Conservation (phyloP, 148 eudicot species). For the Chenopodium album region DNA sequence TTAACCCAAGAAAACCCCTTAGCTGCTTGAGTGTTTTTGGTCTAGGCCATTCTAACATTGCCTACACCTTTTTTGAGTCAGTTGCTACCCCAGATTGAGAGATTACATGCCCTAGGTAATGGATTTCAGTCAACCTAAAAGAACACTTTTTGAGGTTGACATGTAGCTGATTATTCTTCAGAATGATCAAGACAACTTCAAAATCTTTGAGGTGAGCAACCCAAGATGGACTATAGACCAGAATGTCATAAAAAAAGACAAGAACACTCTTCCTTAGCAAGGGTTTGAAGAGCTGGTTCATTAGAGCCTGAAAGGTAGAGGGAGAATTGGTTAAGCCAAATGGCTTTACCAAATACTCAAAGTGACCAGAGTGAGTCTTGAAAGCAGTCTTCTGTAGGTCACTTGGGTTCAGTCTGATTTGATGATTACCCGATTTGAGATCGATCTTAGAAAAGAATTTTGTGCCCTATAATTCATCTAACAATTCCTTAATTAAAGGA, state of each 20-base stretch:
- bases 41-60: background rate
- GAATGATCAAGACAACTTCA: background rate
- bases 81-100: background rate
- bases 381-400: background rate
- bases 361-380: background rate
- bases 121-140: background rate
- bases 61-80: background rate
- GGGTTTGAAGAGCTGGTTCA: background rate
- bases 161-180: background rate
- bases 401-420: background rate
- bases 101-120: background rate
- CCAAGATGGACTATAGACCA: background rate
- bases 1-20: background rate
- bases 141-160: background rate
- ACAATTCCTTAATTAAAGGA: too few relatives aligned
- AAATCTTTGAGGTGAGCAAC: background rate
- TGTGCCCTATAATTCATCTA: background rate
- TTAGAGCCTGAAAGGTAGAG: background rate
- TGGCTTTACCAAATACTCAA: background rate
- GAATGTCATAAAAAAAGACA: background rate
- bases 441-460: background rate
- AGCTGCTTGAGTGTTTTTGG: background rate
- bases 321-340: background rate
- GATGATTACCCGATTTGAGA: background rate
- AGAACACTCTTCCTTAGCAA: background rate